These are phyloP conservation scores for Penicillium verrucosum DNA, from an alignment of 2,329 filamentous ascomycete genomes.

Conservation along the genomic window DNA sequence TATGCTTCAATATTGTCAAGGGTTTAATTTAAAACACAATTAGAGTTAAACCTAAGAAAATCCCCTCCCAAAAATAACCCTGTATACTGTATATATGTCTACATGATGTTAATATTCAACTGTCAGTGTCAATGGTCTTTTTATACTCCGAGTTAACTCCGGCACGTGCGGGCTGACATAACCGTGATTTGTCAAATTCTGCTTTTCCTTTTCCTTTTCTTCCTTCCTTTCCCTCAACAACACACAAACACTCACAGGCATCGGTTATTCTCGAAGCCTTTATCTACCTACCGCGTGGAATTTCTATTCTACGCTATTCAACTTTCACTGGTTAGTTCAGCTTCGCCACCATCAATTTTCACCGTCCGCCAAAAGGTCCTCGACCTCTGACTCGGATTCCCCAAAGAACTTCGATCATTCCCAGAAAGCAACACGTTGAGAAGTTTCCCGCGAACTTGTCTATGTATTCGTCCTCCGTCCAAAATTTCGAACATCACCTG, in stretches of 20 bases:
- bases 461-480: conserved; percentile 98
- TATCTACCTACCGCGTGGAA: conserved; percentile 15
- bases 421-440: conserved; percentile 37
- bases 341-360: conserved; percentile 24
- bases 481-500: conserved; percentile 90
- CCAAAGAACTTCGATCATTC: conserved; percentile 33
- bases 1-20: background rate
- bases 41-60: background rate
- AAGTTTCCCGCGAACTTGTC: conserved; percentile 57
- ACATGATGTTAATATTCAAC: background rate
- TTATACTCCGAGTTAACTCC: conserved; percentile 13
- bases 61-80: too few relatives aligned
- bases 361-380: conserved; percentile 12
- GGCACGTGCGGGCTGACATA: conserved; percentile 26
- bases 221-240: conserved; percentile 15
- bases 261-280: conserved; percentile 16
- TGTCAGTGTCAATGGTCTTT: background rate
- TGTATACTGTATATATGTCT: background rate
- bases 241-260: conserved; percentile 8
- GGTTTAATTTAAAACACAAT: background rate
- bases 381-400: conserved; percentile 23
- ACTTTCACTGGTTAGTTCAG: conserved; percentile 10
- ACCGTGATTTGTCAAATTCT: conserved; percentile 25
- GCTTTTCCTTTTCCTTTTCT: conserved; percentile 19
- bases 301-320: conserved; percentile 9